phyloP scores from a whole-genome alignment of 2,329 filamentous ascomycete genomes.

The Colletotrichum cuscutae region DNA sequence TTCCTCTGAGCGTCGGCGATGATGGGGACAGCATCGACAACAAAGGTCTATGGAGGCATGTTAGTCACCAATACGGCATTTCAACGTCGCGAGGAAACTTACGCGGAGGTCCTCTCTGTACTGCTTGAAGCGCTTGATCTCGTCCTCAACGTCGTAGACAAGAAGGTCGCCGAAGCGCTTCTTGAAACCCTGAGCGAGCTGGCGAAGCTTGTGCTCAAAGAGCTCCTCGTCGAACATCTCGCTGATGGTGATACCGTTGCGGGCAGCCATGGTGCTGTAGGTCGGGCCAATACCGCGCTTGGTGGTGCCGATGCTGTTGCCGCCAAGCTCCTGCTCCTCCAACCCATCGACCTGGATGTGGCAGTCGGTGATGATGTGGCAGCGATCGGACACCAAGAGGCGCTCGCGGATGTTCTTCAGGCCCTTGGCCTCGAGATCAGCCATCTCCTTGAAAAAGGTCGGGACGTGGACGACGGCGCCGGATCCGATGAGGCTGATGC shows the following conservation, averaged over 20 bases:
- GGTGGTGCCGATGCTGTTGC: conserved; percentile 47
- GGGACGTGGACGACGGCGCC: conserved; percentile 73
- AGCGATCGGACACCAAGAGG: conserved; percentile 72
- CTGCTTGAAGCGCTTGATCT: conserved; percentile 56
- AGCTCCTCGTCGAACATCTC: conserved; percentile 74
- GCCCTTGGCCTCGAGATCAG: conserved; percentile 51
- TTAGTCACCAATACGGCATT: background rate
- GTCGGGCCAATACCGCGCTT: conserved; percentile 51
- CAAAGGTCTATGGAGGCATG: conserved; percentile 49
- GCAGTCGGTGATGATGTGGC: conserved; percentile 72
- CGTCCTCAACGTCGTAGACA: conserved; percentile 74
- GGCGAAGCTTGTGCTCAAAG: conserved; percentile 74
- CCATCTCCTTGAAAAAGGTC: conserved; percentile 54
- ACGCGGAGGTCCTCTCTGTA: conserved; percentile 33
- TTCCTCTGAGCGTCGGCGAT: conserved; percentile 69
- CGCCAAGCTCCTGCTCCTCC: conserved; percentile 66
- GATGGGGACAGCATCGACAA: conserved; percentile 74
- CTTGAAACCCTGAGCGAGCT: conserved; percentile 70
- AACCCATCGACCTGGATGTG: conserved; percentile 76
- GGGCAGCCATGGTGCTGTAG: conserved; percentile 62
- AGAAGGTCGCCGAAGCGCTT: conserved; percentile 76
- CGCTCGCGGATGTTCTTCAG: conserved; percentile 51
- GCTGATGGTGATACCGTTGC: conserved; percentile 73
- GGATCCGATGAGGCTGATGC: conserved; percentile 79
- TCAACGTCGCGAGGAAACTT: background rate